These are phyloP conservation scores for Wilcoxina mikolae DNA, from an alignment of 495 filamentous ascomycete species.

Conservation along the genomic window DNA sequence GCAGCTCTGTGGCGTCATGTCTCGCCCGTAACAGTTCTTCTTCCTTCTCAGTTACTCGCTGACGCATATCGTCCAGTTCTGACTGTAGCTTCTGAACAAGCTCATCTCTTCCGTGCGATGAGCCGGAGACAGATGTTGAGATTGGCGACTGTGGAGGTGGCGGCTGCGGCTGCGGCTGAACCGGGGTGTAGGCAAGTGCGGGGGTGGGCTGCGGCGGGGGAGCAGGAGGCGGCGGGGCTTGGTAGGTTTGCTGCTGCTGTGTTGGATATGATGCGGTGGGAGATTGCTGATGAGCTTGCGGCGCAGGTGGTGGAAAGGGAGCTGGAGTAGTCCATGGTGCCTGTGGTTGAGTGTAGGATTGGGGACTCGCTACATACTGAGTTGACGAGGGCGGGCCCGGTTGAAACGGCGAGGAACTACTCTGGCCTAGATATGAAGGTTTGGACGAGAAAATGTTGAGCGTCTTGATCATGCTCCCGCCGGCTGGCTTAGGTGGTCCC, in stretches of 20 bases:
- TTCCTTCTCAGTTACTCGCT: background rate
- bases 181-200: background rate
- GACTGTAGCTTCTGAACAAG: background rate
- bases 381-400: background rate
- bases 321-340: background rate
- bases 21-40: background rate
- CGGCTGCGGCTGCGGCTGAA: background rate
- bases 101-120: background rate
- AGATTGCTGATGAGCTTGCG: background rate
- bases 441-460: slow-evolving; percentile 20
- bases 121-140: background rate
- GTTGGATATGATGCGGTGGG: slow-evolving; percentile 19
- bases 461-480: slow-evolving; percentile 5
- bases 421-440: slow-evolving; percentile 15
- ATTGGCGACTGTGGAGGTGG: background rate
- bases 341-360: background rate
- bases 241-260: slow-evolving; percentile 38
- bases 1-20: background rate
- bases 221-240: background rate
- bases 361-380: background rate
- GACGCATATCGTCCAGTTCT: background rate
- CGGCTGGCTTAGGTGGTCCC: slow-evolving; percentile 1
- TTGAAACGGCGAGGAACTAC: background rate
- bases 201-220: background rate
- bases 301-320: background rate